phyloP scores from a whole-genome alignment of 352 stramenopile genomes.

The Pythium vanterpoolii region DNA sequence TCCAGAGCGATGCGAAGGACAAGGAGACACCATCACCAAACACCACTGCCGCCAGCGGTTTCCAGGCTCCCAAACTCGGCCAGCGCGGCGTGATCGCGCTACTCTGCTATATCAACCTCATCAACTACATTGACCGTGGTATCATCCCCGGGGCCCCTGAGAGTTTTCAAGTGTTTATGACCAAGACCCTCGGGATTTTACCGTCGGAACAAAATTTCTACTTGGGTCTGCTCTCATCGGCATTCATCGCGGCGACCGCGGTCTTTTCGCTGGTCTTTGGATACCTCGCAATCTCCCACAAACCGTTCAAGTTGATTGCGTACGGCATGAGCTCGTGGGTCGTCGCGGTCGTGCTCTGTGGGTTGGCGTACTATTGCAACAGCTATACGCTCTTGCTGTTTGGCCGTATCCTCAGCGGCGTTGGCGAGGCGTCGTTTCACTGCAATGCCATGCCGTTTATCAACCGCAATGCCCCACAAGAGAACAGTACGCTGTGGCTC shows the following conservation, averaged over 20 bases:
- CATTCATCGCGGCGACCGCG: conserved; percentile 90
- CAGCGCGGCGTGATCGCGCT: conserved; percentile 62
- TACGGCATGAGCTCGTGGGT: conserved; percentile 88
- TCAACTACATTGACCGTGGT: conserved; percentile 94
- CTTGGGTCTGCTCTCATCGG: conserved; percentile 74
- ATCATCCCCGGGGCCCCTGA: conserved; percentile 93
- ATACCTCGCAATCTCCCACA: conserved; percentile 81
- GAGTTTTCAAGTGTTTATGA: conserved; percentile 92
- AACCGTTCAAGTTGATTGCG: conserved; percentile 89
- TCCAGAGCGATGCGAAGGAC: not conserved
- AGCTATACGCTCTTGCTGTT: conserved; percentile 90
- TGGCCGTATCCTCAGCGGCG: conserved; percentile 87
- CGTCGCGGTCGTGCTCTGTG: conserved; percentile 80
- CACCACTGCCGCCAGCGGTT: not conserved
- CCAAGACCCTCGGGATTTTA: conserved; percentile 53
- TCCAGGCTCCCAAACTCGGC: conserved; percentile 11
- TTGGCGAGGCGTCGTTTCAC: conserved; percentile 90
- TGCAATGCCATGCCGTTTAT: conserved; percentile 93
- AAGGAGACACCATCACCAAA: not conserved
- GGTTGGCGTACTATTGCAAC: conserved; percentile 60
- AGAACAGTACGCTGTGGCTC: conserved; percentile 82
- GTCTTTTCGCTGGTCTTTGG: conserved; percentile 90
- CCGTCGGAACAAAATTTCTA: conserved; percentile 66
- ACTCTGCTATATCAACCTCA: conserved; percentile 88
- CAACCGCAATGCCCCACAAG: conserved; percentile 78